Conservation (phyloP, 345 rosid genomes). For the Dimocarpus longan region DNA sequence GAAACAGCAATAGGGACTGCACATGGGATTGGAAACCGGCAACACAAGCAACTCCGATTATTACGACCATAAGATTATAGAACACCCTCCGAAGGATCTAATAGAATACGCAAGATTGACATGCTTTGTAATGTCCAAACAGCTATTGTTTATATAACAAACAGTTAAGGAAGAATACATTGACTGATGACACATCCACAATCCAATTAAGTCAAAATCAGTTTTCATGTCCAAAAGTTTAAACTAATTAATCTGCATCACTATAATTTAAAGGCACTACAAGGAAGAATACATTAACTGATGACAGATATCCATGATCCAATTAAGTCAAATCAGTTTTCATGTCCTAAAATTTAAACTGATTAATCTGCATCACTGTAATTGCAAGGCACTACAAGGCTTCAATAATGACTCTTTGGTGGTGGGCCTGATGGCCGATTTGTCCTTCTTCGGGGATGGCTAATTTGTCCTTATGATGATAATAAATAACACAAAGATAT, state of each 20-base stretch:
- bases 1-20: no score
- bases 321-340: not conserved
- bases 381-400: not conserved
- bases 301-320: not conserved
- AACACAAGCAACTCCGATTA: not conserved
- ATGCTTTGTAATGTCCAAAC: not conserved
- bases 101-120: not conserved
- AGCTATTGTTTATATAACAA: not conserved
- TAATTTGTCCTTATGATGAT: not conserved
- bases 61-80: not conserved
- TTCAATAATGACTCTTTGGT: not conserved
- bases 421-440: no score
- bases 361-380: not conserved
- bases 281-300: not conserved
- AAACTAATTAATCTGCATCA: not conserved
- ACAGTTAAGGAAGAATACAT: not conserved
- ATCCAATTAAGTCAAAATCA: not conserved
- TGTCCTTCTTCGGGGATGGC: no score
- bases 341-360: not conserved
- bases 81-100: conserved; percentile 8
- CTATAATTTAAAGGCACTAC: not conserved
- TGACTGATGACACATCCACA: no score
- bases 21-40: no score
- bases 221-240: not conserved
- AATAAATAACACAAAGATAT: not conserved